Evolutionary conservation across 108 stramenopile species (phyloP).

Genomic region (Ochromonas danica): DNA sequence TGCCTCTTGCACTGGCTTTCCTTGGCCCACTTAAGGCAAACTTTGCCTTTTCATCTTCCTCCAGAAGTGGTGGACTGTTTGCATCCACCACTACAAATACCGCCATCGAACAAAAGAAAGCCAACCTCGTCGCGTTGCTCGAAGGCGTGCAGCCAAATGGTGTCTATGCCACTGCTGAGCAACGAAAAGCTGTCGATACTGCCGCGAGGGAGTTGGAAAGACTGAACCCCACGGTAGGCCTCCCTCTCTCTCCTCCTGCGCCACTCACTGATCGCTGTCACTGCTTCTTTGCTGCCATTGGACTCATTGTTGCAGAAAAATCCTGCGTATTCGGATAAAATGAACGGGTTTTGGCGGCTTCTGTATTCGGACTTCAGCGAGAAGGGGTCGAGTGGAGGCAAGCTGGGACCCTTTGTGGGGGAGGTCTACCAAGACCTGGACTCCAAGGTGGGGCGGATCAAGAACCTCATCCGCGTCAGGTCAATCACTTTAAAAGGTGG

Average conservation of each 20-base stretch:
- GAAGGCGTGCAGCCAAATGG: not conserved
- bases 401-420: not conserved
- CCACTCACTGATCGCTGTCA: not conserved
- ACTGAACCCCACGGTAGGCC: not conserved
- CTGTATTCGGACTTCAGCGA: not conserved
- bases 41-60: too few relatives aligned
- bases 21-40: too few relatives aligned
- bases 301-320: not conserved
- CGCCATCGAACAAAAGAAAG: too few relatives aligned
- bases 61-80: too few relatives aligned
- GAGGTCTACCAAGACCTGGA: not conserved
- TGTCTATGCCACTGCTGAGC: not conserved
- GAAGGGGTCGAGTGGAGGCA: not conserved
- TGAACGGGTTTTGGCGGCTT: not conserved
- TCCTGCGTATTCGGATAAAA: not conserved
- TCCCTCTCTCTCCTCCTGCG: too few relatives aligned
- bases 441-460: not conserved
- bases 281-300: not conserved
- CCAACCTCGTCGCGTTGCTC: not conserved
- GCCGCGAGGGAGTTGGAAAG: not conserved
- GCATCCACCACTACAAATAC: too few relatives aligned
- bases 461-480: not conserved
- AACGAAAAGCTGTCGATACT: not conserved
- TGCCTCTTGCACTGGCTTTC: too few relatives aligned
- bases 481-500: not conserved